Base-by-base conservation (phyloP, 331 rosid species). In the Cydonia oblonga region DNA sequence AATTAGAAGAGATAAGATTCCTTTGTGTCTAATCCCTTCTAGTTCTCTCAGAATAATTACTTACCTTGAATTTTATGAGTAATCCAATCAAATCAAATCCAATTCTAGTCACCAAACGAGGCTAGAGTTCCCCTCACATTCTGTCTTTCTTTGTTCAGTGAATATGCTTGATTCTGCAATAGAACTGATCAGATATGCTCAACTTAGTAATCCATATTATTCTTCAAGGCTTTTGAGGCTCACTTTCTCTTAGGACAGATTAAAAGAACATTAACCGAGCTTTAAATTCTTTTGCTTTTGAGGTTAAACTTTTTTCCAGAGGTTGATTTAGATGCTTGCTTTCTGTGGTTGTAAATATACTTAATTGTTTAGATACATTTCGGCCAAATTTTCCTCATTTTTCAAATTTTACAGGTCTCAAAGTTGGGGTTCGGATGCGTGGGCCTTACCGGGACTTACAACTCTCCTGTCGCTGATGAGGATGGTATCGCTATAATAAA, bases 401-500 rank as follows among this genome's bases (percentile, higher is more conserved):
- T 49, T 49, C n/a, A 49, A 49, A 49, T 49, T 2, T 30, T 38
- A 13, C 63, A 83, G 84, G 84, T 80, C 24, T 83, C 87, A 10
- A 79, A 83, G 57, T 11, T 79, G 61, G 87, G 81, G 13, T 79
- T 83, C 52, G 87, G 87, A 3, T 83, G 87, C 64, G 63, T 79
- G 87, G 75, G 82, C 11, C 65, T 79, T 1, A 10, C 44, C 23
- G 84, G 87, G 38, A 40, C 62, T 16, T 80, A 83, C 64, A 83
- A 76, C 42, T 63, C 76, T 24, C 84, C 87, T 9, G 22, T 73
- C 28, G 8, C 84, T 25, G 82, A 80, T 6, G 73, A 76, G 58
- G 66, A 32, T 14, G 82, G 84, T 11, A 76, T 83, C 23, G 52
- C 75, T 1, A 51, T 76, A 9, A 76, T 83, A 23, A 76, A 64